Evolutionary conservation across 306 rosid genomes (phyloP).

Genomic region (Rosa rugosa): DNA sequence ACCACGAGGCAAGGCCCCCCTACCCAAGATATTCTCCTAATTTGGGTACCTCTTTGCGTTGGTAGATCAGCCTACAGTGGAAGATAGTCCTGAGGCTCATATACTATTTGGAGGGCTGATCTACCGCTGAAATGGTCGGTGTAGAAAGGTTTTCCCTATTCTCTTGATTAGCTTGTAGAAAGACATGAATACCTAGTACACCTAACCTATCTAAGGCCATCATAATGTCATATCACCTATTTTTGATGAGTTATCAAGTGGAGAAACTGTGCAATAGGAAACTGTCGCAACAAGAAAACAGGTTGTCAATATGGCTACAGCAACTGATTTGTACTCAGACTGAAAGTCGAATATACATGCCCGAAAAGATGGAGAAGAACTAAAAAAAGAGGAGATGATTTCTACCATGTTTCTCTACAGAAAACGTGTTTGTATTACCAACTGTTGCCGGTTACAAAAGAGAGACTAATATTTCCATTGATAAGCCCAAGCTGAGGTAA

Average conservation of each 20-base stretch:
- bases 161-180: not conserved
- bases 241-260: too few species aligned
- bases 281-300: not conserved
- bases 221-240: too few species aligned
- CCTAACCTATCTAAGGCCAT: too few species aligned
- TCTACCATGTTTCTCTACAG: slow-evolving; percentile 23
- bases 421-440: slow-evolving; percentile 16
- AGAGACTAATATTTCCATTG: slow-evolving; percentile 13
- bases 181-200: not conserved
- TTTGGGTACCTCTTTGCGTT: too few species aligned
- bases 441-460: slow-evolving; percentile 20
- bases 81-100: not conserved
- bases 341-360: slow-evolving; percentile 7
- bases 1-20: too few species aligned
- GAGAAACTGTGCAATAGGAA: not conserved
- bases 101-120: not conserved
- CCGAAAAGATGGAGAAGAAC: not conserved
- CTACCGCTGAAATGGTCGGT: not conserved
- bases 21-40: too few species aligned
- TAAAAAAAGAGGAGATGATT: not conserved
- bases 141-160: not conserved
- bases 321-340: not conserved
- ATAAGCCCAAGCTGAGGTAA: slow-evolving; percentile 19
- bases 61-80: too few species aligned
- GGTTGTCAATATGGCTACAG: not conserved